A percentile compares a stretch with the other conserved stretches of the same genome.
These are phyloP conservation scores for Brasilioporus rufonigricans DNA, from an alignment of 768 basidiomycete genomes.

Conservation along the genomic window DNA sequence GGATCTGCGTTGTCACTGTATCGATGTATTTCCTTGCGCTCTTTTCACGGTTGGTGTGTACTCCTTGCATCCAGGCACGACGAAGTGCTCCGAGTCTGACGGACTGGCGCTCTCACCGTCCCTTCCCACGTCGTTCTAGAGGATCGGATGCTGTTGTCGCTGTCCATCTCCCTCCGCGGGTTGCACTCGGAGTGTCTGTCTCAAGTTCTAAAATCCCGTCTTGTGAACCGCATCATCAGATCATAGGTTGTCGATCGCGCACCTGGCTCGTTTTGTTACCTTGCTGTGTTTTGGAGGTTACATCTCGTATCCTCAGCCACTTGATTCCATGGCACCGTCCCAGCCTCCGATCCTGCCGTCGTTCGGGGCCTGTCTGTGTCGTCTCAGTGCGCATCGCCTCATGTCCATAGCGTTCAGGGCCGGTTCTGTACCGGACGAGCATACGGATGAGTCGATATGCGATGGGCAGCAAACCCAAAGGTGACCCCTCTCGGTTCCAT, in stretches of 20 bases:
- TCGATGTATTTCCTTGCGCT: background rate
- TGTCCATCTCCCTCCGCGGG: background rate
- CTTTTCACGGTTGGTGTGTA: background rate
- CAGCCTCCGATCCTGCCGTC: background rate
- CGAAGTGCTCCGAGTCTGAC: conserved; percentile 3
- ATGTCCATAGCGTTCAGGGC: background rate
- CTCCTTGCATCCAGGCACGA: background rate
- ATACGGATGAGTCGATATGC: background rate
- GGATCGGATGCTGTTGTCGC: background rate
- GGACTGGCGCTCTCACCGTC: conserved; percentile 11
- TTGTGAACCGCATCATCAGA: background rate
- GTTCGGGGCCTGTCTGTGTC: background rate
- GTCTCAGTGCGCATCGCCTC: background rate
- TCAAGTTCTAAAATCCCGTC: conserved; percentile 1
- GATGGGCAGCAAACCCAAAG: background rate
- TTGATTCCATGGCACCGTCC: background rate
- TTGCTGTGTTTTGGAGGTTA: background rate
- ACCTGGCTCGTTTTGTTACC: background rate
- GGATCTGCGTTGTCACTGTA: background rate
- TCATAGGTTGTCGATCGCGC: background rate
- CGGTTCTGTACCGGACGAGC: background rate
- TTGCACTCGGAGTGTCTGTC: background rate
- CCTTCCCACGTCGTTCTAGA: background rate
- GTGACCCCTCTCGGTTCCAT: too few relatives aligned
- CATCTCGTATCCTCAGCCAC: background rate